Evolutionary conservation across 2,329 filamentous ascomycete genomes (phyloP), one percentile per base, ranked within the genome.

Genomic region (Berkeleyomyces rouxiae): DNA sequence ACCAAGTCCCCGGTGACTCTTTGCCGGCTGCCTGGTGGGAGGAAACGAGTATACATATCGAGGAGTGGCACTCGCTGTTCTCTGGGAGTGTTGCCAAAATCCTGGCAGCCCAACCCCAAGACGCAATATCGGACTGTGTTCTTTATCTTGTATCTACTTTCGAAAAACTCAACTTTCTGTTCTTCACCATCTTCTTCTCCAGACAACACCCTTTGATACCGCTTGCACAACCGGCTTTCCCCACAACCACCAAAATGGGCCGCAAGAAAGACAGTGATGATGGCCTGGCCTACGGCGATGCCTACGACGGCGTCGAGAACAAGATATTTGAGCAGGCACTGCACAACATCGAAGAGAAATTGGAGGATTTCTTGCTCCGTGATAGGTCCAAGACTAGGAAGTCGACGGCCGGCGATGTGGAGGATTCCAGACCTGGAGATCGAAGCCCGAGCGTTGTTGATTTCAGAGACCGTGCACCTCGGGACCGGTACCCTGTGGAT

Each of bases 201-300:
- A 36, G 7, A n/a, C 1, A 40, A 9, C 46, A 61, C 33, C n/a
- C 31, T 39, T 37, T 4, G 9, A 16, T 40, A 39, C 59, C 33
- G 42, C 42, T 7, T 55, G 47, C 47, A 44, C 42, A 9, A 33
- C 33, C 23, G 7, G 11, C 11, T 55, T 55, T 16, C 33, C 59
- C 44, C 23, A 7, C 43, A 23, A 9, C 3, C 11, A 16, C 37
- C 44, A 51, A 31, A 16, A 64, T 64, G 62, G 62, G 62, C 9
- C 58, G 58, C 31, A 31, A 51, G 43, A 60, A 58, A 10, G 44
- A 46, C 16, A 60, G 57, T 46, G 63, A 64, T 33, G 63, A 64
- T n/a, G 63, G 49, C 58, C 44, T 64, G 11, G 63, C 63, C 47
- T 64, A 64, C 13, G 63, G 63, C 10, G 63, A 64, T 11, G 59